Conservation (phyloP, 2,329 filamentous ascomycete species). For the Aspergillus caelatus region DNA sequence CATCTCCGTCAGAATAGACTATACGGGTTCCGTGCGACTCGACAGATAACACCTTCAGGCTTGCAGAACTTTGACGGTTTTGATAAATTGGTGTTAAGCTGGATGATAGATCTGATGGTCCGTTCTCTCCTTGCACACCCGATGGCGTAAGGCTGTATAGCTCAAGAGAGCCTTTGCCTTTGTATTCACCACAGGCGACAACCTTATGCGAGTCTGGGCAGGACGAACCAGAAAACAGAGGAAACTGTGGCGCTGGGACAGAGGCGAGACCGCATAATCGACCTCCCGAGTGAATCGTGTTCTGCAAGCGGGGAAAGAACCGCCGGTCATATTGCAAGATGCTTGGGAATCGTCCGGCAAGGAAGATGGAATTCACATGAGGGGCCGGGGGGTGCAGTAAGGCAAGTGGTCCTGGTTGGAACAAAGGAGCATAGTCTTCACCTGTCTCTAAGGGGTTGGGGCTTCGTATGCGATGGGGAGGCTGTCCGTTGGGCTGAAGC, state of each 20-base stretch:
- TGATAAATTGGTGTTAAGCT: constrained; percentile 52
- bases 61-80: constrained; percentile 81
- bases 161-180: constrained; percentile 85
- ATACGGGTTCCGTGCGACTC: constrained; percentile 79
- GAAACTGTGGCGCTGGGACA: constrained; percentile 59
- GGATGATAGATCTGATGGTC: constrained; percentile 30
- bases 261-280: constrained; percentile 73
- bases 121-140: constrained; percentile 29
- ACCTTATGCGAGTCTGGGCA: constrained; percentile 65
- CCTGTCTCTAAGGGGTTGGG: constrained; percentile 38
- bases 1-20: constrained; percentile 81
- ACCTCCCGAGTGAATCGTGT: constrained; percentile 81
- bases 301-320: constrained; percentile 75
- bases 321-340: constrained; percentile 88
- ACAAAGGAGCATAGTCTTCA: constrained; percentile 67
- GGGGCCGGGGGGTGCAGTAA: constrained; percentile 74
- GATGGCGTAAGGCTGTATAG: constrained; percentile 61
- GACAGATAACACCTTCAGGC: constrained; percentile 79
- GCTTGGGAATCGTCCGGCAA: constrained; percentile 85
- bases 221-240: constrained; percentile 42
- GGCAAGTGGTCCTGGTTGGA: constrained; percentile 78
- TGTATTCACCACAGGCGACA: constrained; percentile 86
- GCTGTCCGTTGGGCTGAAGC: constrained; percentile 35
- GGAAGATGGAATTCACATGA: constrained; percentile 76
- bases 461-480: constrained; percentile 42